Base-by-base conservation (phyloP, 2,329 filamentous ascomycete genomes). In the Aspergillus sp. region DNA sequence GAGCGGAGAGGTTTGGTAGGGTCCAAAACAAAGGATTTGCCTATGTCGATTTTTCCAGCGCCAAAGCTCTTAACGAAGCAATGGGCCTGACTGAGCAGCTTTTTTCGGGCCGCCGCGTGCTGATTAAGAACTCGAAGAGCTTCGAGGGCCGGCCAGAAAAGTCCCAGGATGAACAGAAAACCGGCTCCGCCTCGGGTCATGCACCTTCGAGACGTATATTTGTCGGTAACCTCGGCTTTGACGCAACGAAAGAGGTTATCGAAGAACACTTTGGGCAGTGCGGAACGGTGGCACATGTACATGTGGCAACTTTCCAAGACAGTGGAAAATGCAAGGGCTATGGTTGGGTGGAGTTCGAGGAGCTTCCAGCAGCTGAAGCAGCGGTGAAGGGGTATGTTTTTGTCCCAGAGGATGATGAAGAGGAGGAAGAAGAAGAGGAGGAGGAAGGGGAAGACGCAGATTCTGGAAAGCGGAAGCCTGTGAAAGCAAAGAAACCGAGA, bases 291-390 rank as follows among this genome's bases (percentile, higher is more conserved):
- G 81, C 84, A 42, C 87, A 87, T 71, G 79, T 89, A 51, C 91
- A 95, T 69, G 75, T 97, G 53, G 93, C 93, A 3, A 95, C 90
- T 0, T 98, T 98, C 62, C 88, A 97, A 67, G 94, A 98, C 66
- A 85, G 85, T 13, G 93, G 93, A 35, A 98, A 97, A 72, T 98
- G 93, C 74, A 97, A 97, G 72, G 94, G 93, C 12, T 98, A 86
- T 69, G 93, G 85, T 5, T 98, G 93, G 90, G 82, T 98, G 48
- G 88, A 88, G 49, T 98, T 97, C 68, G 83, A 85, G 61, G 83
- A 90, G 40, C 62, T 90, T 8, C 82, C 87, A 44, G 79, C 85
- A 0, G 89, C 89, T 0, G 80, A 83, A 39, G 78, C 78, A 58
- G 88, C 87, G 4, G 89, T 95, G 52, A 84, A 83, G 62, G 91